Percentiles rank a stretch among this genome's conserved stretches.
Evolutionary conservation across 768 basidiomycete species (phyloP).

Genomic region (Serendipita indica): DNA sequence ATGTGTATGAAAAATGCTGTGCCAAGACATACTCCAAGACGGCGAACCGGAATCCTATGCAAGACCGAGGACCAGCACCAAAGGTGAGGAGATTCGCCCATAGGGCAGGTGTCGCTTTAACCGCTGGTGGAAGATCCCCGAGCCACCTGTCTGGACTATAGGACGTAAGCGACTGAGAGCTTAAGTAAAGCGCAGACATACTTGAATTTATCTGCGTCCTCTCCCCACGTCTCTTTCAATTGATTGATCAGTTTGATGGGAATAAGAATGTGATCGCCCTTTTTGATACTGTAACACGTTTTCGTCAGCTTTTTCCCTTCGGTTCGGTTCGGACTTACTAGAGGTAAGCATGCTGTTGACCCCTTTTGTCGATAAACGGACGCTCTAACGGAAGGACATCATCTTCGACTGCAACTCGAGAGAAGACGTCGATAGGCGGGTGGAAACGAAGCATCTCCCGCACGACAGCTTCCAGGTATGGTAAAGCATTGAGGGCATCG

Average conservation of each 20-base stretch:
- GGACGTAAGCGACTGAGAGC: background rate
- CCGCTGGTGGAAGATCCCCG: background rate
- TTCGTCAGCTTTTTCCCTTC: background rate
- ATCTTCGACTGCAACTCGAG: conserved; percentile 39
- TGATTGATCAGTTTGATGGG: conserved; percentile 49
- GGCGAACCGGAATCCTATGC: conserved; percentile 11
- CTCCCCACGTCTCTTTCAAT: conserved; percentile 41
- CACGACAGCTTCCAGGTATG: conserved; percentile 47
- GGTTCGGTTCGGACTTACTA: conserved; percentile 17
- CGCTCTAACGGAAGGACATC: conserved; percentile 40
- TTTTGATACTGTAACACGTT: conserved; percentile 25
- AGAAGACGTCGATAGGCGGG: conserved; percentile 43
- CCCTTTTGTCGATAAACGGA: conserved; percentile 31
- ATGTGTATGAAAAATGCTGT: background rate
- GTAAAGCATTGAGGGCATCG: conserved; percentile 27
- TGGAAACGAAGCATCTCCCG: conserved; percentile 42
- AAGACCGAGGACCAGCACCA: conserved; percentile 12
- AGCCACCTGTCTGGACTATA: background rate
- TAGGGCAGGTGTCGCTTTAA: conserved; percentile 6
- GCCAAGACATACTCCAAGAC: background rate
- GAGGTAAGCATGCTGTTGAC: conserved; percentile 20
- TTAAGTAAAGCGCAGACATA: conserved; percentile 16
- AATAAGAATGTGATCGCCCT: conserved; percentile 43
- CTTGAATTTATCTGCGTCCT: conserved; percentile 47
- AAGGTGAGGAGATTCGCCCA: conserved; percentile 2